phyloP scores from a whole-genome alignment of 345 rosid species.

The Erucastrum elatum region DNA sequence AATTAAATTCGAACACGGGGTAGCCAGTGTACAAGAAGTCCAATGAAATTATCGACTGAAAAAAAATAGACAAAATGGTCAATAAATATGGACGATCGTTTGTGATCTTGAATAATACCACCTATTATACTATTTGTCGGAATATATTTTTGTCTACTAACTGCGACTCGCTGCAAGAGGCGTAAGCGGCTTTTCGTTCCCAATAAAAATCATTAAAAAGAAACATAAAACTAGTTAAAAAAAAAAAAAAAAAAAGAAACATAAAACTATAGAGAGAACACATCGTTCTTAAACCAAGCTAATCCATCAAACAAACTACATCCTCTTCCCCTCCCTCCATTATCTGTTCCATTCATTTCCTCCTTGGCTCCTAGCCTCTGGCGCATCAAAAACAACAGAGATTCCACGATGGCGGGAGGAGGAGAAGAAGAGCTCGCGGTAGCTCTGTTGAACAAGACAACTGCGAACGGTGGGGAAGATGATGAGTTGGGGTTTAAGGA shows the following conservation, averaged over 20 bases:
- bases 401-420: constrained; percentile 35
- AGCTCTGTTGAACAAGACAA: constrained; percentile 36
- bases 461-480: constrained; percentile 10
- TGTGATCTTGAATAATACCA: neutral
- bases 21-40: too few species aligned
- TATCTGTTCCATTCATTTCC: neutral
- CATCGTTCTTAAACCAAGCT: neutral
- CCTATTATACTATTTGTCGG: neutral
- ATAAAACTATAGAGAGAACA: neutral
- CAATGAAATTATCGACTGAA: neutral
- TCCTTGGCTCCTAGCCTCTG: neutral
- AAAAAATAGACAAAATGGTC: neutral
- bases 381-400: neutral
- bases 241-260: neutral
- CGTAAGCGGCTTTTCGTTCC: constrained; percentile 22
- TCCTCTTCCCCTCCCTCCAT: neutral
- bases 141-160: neutral
- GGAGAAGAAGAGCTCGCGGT: constrained; percentile 44
- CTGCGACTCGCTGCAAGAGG: constrained; percentile 22
- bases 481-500: constrained; percentile 42
- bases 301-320: neutral
- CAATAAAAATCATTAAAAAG: neutral
- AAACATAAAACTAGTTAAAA: neutral
- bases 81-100: neutral
- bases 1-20: too few species aligned